Evolutionary conservation across 2,329 filamentous ascomycete genomes (phyloP), one percentile per base, ranked within the genome.

Genomic region (Mollisia scopiformis): DNA sequence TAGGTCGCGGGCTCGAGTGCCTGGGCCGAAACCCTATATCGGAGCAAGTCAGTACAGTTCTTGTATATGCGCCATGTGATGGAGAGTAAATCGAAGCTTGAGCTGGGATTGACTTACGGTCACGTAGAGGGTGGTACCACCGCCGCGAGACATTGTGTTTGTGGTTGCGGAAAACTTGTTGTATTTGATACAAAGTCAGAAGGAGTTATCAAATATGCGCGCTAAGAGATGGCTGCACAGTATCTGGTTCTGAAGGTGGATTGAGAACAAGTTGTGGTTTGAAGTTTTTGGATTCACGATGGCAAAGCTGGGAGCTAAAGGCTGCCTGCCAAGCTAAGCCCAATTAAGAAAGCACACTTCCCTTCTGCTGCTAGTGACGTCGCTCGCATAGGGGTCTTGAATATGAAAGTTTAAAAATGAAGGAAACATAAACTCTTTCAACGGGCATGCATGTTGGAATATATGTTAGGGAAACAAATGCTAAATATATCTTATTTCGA

Each of bases 1-100:
- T 79, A 98, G 91, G 85, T 99, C 93, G 88, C 95, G 92, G 79
- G 95, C 93, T 84, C 95, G 92, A 79, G 94, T 97, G 79, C 94
- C 93, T 81, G 97, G 93, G 86, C 94, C 96, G 80, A 99, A 99
- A 86, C 95, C 95, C 71, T 73, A 46, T 53, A 46, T 11, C 28
- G 43, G 30, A 49, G 8, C 25, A 39, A 27, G 52, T 67, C 28
- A 68, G 65, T 50, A 37, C 31, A 31, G 54, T 54, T 55, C 37
- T 56, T 14, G 46, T 54, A 49, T 13, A 31, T 10, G 43, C n/a
- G 28, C 14, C 33, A 46, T 69, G 50, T 2, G 37, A 65, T 57
- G 66, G 63, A 64, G 30, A 39, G 65, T 59, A 47, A 23, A 14
- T 41, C 28, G 59, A 56, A 25, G 41, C 14, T 19, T 27, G 55